These are phyloP conservation scores for Cichorium intybus DNA, from an alignment of 140 eudicot species.

Conservation along the genomic window DNA sequence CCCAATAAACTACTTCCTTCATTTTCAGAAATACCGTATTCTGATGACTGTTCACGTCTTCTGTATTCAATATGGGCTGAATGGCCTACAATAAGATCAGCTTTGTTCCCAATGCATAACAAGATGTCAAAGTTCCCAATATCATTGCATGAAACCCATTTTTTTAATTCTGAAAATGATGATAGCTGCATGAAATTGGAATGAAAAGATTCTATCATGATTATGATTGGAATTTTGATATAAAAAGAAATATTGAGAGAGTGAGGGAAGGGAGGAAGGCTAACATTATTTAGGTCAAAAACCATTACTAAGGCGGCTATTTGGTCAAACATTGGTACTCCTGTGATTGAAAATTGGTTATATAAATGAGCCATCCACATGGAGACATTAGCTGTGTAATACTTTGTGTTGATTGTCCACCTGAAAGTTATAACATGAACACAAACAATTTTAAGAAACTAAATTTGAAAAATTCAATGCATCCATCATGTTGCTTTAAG, in stretches of 20 bases:
- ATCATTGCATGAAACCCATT: constrained; percentile 74
- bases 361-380: constrained; percentile 77
- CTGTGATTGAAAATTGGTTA: constrained; percentile 48
- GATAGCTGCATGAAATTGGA: constrained; percentile 49
- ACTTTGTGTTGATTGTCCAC: constrained; percentile 97
- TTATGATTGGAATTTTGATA: background rate
- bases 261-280: constrained; percentile 26
- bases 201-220: background rate
- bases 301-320: constrained; percentile 86
- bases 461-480: background rate
- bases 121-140: constrained; percentile 67
- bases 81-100: constrained; percentile 90
- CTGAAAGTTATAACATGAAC: constrained; percentile 35
- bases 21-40: constrained; percentile 73
- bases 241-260: background rate
- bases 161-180: constrained; percentile 64
- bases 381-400: constrained; percentile 83
- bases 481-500: constrained; percentile 2
- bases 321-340: constrained; percentile 52
- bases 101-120: constrained; percentile 94
- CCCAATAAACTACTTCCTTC: constrained; percentile 83
- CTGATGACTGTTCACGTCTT: constrained; percentile 49
- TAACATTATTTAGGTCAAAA: constrained; percentile 75
- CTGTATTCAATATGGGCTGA: constrained; percentile 80
- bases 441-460: background rate